phyloP scores from a whole-genome alignment of 2,329 filamentous ascomycete species.

The Neofusicoccum cordaticola region DNA sequence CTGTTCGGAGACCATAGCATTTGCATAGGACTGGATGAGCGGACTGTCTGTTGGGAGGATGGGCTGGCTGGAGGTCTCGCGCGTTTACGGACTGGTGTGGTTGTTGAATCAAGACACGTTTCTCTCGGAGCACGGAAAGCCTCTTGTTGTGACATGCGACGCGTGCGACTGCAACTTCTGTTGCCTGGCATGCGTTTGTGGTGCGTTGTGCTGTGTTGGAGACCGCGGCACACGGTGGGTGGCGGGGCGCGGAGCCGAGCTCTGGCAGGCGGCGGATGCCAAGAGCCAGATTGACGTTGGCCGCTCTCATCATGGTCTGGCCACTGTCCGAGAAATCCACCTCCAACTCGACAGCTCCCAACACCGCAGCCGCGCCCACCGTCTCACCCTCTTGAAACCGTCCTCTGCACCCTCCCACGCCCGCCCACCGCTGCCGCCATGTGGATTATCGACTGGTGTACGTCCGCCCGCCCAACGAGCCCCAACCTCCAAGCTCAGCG shows the following conservation, averaged over 20 bases:
- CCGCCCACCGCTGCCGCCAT: conserved; percentile 50
- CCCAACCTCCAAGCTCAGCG: neutral
- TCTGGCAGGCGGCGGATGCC: neutral
- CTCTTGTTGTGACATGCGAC: neutral
- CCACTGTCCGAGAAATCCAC: conserved; percentile 12
- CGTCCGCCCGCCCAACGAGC: neutral
- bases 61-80: neutral
- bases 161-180: neutral
- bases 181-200: neutral
- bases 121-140: neutral
- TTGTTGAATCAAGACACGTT: conserved; percentile 5
- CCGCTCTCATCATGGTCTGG: conserved; percentile 13
- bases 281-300: conserved; percentile 19
- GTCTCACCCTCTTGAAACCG: neutral
- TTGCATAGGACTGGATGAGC: conserved; percentile 5
- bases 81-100: neutral
- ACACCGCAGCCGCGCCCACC: neutral
- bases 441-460: conserved; percentile 90
- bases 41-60: neutral
- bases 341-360: conserved; percentile 3
- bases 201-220: neutral
- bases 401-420: neutral
- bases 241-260: conserved; percentile 9
- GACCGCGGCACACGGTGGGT: neutral
- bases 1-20: neutral